phyloP scores from a whole-genome alignment of 768 basidiomycete genomes.

The Asterophora lycoperdoides region DNA sequence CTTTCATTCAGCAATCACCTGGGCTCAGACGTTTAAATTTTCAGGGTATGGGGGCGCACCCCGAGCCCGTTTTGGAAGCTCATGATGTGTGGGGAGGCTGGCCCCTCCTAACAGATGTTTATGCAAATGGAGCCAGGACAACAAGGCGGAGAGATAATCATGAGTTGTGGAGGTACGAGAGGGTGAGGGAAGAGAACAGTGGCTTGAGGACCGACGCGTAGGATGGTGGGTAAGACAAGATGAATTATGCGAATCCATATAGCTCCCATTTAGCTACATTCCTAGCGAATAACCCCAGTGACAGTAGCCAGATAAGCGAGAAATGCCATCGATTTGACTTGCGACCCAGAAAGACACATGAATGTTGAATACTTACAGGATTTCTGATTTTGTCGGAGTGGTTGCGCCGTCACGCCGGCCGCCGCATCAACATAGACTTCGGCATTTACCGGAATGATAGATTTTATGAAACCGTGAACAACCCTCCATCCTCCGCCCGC shows the following conservation, averaged over 20 bases:
- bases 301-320: too few relatives aligned
- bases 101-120: not conserved
- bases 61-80: not conserved
- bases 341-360: too few relatives aligned
- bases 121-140: not conserved
- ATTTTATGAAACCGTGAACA: not conserved
- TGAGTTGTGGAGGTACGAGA: not conserved
- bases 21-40: not conserved
- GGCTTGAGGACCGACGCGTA: not conserved
- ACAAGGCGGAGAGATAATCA: not conserved
- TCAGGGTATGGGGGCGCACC: not conserved
- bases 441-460: not conserved
- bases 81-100: not conserved
- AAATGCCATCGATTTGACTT: too few relatives aligned
- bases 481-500: not conserved
- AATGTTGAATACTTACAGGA: too few relatives aligned
- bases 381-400: too few relatives aligned
- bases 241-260: too few relatives aligned
- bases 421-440: not conserved
- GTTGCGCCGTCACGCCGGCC: too few relatives aligned
- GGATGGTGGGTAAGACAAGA: too few relatives aligned
- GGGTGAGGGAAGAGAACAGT: not conserved
- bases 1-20: not conserved
- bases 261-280: too few relatives aligned
- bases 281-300: too few relatives aligned